Conservation (phyloP, 1,139 yeast genomes). For the Debaryomycetaceae sp. region DNA sequence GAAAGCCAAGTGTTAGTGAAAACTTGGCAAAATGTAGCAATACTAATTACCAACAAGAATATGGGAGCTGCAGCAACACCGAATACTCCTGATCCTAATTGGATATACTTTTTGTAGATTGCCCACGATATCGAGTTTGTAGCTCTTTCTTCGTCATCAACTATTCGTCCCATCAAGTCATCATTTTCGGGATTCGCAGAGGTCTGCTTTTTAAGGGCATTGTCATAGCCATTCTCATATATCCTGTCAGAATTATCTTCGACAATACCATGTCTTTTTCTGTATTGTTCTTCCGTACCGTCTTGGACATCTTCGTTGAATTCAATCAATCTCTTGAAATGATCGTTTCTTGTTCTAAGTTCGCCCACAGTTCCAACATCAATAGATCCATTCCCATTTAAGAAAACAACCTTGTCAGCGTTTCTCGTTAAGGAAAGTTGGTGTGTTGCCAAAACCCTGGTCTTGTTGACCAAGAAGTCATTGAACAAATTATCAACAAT, state of each 20-base stretch:
- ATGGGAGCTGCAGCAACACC: constrained; percentile 27
- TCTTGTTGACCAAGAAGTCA: constrained; percentile 26
- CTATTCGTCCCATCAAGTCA: constrained; percentile 22
- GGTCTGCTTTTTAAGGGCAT: constrained; percentile 8
- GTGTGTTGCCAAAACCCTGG: constrained; percentile 37
- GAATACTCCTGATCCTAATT: constrained; percentile 39
- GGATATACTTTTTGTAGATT: constrained; percentile 32
- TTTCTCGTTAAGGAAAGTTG: constrained; percentile 30
- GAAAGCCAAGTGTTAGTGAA: constrained; percentile 43
- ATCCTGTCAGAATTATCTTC: background rate
- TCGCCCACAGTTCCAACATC: constrained; percentile 31
- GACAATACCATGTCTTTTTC: background rate
- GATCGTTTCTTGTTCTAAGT: constrained; percentile 19
- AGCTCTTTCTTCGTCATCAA: constrained; percentile 36
- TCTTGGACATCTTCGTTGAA: constrained; percentile 17
- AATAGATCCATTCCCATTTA: constrained; percentile 33
- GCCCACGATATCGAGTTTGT: constrained; percentile 40
- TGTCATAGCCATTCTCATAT: constrained; percentile 13
- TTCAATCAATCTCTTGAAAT: constrained; percentile 27
- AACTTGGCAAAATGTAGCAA: constrained; percentile 36
- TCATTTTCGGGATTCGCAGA: constrained; percentile 2
- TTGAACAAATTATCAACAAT: constrained; percentile 32
- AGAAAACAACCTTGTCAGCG: constrained; percentile 31
- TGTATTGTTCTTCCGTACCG: background rate
- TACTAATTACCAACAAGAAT: constrained; percentile 34